Base-by-base conservation (phyloP, 352 stramenopile genomes). In the Globisporangium irregulare region DNA sequence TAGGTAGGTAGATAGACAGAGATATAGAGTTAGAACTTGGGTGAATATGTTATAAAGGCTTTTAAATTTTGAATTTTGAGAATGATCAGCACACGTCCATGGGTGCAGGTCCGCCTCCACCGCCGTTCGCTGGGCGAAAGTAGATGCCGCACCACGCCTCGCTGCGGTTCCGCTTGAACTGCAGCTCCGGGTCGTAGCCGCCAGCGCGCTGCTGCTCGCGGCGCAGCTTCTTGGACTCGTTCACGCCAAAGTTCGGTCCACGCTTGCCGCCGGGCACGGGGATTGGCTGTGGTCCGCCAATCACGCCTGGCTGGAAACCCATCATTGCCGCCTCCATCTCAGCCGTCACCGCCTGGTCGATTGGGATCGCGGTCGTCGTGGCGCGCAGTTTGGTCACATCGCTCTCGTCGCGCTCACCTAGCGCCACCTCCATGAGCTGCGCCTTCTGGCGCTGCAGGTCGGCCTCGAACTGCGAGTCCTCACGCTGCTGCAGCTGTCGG, bases 301-400 rank as follows among this genome's bases (percentile, higher is more conserved):
- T 70, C 3, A 87, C 77, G 10, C 87, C 86, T 3, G 87, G 87
- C 67, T 94, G 86, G 68, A 95, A 94, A 7, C 87, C 87, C 81
- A 95, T 92, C 87, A 95, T 95, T 4, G 87, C 87, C 0, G 87
- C 87, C 66, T 95, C 87, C 87, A 95, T 95, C 67, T 95, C 87
- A 14, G 87, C 87, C 1, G 84, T 93, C n/a, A 95, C 81, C 1
- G 87, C 79, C 71, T 95, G 87, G 62, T 95, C 87, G 64, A 95
- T 95, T 4, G 87, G 87, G 62, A 94, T 82, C 10, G 86, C 86
- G 0, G 87, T 95, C 24, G 87, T 95, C 2, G 87, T 93, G 4
- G 79, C 80, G 20, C 84, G 82, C 29, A 95, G 36, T 66, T 91
- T 86, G 34, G 77, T 75, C 18, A 95, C 84, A 22, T 95, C 86